Base-by-base conservation (phyloP, 2,329 filamentous ascomycete species). In the Cordyceps pruinosa region DNA sequence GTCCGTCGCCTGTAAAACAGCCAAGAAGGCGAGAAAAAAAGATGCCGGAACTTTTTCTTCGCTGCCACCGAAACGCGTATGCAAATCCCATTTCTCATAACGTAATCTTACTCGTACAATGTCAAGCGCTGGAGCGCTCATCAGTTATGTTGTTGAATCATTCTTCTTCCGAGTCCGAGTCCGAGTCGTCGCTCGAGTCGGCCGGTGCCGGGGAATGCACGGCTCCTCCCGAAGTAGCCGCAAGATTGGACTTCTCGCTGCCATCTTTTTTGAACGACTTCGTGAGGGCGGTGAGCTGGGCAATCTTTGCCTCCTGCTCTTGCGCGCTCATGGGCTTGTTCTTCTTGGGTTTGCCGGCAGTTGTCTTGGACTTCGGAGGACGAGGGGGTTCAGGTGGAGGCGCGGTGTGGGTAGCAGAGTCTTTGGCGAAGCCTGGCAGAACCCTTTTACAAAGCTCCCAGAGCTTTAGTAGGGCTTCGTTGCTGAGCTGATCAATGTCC, bases 321-420 rank as follows among this genome's bases (percentile, higher is more conserved):
- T 75, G 74, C 61, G 86, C 86, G 68, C 81, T 85, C 86, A 89
- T 89, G 2, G 86, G 86, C 75, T 89, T 89, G 70, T 89, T 88
- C 76, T 87, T 87, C 74, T 85, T 85, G 53, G 81, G 82, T 69
- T 84, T 84, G 61, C 73, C 74, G 25, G 71, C 69, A 30, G 66
- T 65, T 17, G 67, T 61, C 44, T 69, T 67, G 50, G 68, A 60
- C 28, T 66, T 59, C 9, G 68, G 59, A 5, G 68, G 60, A 3
- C 66, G 66, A 54, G 60, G 63, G 35, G 63, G 65, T 47, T 73
- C 70, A 5, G 71, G 66, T 34, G 70, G 68, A 21, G 63, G 60
- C 23, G 63, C 61, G 17, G 63, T 57, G 17, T 63, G 37, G 5
- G 63, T 62, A 26, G 65, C 63, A 13, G 64, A 59, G 42, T 72